Evolutionary conservation across 1,139 yeast genomes (phyloP).

Genomic region (Meyerozyma carpophila): DNA sequence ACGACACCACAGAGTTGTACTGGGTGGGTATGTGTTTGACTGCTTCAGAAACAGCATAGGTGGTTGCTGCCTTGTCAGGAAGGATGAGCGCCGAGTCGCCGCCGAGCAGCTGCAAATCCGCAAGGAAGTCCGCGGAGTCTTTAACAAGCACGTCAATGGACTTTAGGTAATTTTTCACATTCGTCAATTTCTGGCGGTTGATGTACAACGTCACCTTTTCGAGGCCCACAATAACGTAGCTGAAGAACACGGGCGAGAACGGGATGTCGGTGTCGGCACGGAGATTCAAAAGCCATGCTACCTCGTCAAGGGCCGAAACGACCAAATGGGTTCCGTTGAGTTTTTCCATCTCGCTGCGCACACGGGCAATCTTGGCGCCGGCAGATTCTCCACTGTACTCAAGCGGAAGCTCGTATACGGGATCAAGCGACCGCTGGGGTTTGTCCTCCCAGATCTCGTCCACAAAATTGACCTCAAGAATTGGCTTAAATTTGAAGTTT

Average conservation of each 20-base stretch:
- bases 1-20: slow-evolving; percentile 30
- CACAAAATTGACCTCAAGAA: slow-evolving; percentile 26
- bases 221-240: slow-evolving; percentile 35
- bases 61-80: slow-evolving; percentile 26
- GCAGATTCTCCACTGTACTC: slow-evolving; percentile 42
- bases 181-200: slow-evolving; percentile 27
- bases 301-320: slow-evolving; percentile 44
- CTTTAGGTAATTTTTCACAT: slow-evolving; percentile 18
- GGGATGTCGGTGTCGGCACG: slow-evolving; percentile 42
- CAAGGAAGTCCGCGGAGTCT: slow-evolving; percentile 26
- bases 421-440: slow-evolving; percentile 34
- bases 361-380: slow-evolving; percentile 23
- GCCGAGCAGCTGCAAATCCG: slow-evolving; percentile 21
- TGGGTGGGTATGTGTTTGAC: slow-evolving; percentile 7
- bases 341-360: slow-evolving; percentile 21
- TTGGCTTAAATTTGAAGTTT: slow-evolving; percentile 27
- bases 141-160: slow-evolving; percentile 24
- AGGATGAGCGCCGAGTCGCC: slow-evolving; percentile 21
- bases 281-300: slow-evolving; percentile 52
- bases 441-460: slow-evolving; percentile 37
- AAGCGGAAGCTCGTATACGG: slow-evolving; percentile 33
- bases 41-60: slow-evolving; percentile 25
- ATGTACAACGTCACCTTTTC: slow-evolving; percentile 31
- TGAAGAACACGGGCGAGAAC: slow-evolving; percentile 47
- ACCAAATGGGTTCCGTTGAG: slow-evolving; percentile 24